Evolutionary conservation across 2,329 filamentous ascomycete species (phyloP).

Genomic region (Monosporascus cannonballus): DNA sequence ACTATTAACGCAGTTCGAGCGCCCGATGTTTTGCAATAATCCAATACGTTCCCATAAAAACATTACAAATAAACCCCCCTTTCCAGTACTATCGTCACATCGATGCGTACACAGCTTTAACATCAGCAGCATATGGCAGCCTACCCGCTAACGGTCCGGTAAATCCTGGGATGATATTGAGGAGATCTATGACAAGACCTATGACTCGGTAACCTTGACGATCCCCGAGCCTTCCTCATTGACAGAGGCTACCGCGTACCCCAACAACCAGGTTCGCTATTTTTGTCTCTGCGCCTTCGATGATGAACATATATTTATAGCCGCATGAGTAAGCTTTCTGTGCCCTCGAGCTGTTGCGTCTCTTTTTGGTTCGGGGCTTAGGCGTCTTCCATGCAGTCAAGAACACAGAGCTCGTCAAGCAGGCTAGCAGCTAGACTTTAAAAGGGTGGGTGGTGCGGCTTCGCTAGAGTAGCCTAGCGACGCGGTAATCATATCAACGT

Average conservation of each 20-base stretch:
- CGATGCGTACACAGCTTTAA: conserved; percentile 4
- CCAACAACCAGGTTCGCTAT: conserved; percentile 2
- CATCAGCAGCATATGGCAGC: conserved; percentile 6
- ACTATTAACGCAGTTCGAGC: too few species aligned
- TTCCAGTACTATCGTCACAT: conserved; percentile 3
- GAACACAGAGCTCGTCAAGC: conserved; percentile 1
- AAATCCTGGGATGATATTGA: conserved; percentile 7
- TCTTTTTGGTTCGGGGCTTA: conserved; percentile 6
- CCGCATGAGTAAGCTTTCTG: background rate
- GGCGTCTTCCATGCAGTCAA: conserved; percentile 6
- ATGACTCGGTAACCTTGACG: conserved; percentile 2
- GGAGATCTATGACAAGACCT: conserved; percentile 2
- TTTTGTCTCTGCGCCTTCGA: too few species aligned
- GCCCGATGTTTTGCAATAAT: too few species aligned
- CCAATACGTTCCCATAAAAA: too few species aligned
- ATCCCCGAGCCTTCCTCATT: conserved; percentile 2
- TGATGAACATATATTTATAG: too few species aligned
- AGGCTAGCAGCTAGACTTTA: conserved; percentile 7
- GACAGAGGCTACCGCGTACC: conserved; percentile 2
- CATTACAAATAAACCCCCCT: too few species aligned
- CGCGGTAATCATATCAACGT: conserved; percentile 2
- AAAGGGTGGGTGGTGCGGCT: conserved; percentile 7
- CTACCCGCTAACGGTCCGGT: conserved; percentile 5
- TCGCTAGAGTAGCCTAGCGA: conserved; percentile 3
- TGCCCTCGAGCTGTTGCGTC: conserved; percentile 5